phyloP scores from a whole-genome alignment of 1,284 basidiomycete species.

The Malassezia pachydermatis region DNA sequence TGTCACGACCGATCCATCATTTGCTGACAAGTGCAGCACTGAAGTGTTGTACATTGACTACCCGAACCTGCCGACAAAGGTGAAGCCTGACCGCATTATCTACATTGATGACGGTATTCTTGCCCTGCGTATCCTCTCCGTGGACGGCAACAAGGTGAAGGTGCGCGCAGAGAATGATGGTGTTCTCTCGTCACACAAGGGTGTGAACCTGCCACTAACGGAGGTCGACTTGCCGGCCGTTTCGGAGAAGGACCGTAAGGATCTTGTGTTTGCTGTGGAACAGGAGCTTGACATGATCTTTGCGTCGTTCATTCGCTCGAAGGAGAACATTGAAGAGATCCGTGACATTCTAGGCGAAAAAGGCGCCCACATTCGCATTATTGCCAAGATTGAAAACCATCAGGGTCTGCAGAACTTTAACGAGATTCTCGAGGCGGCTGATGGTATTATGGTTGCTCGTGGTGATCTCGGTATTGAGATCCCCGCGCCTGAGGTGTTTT shows the following conservation, averaged over 20 bases:
- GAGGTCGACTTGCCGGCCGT: constrained; percentile 93
- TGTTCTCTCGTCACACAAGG: constrained; percentile 87
- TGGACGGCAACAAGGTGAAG: constrained; percentile 51
- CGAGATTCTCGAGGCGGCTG: constrained; percentile 47
- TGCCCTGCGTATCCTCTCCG: constrained; percentile 78
- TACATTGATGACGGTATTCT: constrained; percentile 96
- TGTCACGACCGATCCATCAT: constrained; percentile 73
- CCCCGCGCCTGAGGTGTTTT: constrained; percentile 55
- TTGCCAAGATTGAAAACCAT: constrained; percentile 49
- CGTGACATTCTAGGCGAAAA: constrained; percentile 46
- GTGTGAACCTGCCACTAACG: constrained; percentile 98
- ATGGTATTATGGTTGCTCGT: constrained; percentile 48
- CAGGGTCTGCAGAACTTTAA: constrained; percentile 48
- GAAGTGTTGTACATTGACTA: constrained; percentile 51
- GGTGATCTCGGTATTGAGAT: constrained; percentile 48
- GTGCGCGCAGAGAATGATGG: constrained; percentile 91
- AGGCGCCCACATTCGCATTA: constrained; percentile 47
- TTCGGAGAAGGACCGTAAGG: constrained; percentile 82
- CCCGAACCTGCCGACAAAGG: constrained; percentile 88
- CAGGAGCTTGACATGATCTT: constrained; percentile 88
- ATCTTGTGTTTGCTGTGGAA: constrained; percentile 87
- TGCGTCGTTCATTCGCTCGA: constrained; percentile 46
- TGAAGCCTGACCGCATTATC: constrained; percentile 85
- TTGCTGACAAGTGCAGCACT: constrained; percentile 76
- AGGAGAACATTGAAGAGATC: constrained; percentile 41